Evolutionary conservation across 306 rosid species (phyloP).

Genomic region (Quercus cerris): DNA sequence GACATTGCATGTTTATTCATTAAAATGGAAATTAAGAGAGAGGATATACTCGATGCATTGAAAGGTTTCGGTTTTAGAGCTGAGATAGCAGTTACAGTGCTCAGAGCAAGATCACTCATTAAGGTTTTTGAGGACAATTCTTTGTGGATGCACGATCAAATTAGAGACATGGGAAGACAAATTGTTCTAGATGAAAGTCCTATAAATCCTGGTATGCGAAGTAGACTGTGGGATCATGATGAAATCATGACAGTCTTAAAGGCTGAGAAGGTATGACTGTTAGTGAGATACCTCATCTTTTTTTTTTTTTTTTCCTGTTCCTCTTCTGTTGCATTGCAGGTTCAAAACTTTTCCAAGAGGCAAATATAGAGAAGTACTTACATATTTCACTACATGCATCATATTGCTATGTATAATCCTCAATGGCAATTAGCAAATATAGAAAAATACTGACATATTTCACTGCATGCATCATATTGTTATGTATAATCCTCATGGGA

Average conservation of each 20-base stretch:
- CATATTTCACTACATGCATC: not conserved
- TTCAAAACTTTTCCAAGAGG: not conserved
- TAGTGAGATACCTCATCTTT: not conserved
- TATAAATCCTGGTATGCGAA: constrained; percentile 42
- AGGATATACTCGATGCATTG: constrained; percentile 41
- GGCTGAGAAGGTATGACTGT: constrained; percentile 30
- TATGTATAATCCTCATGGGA: not conserved
- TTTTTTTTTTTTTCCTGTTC: not conserved
- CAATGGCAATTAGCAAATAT: no score
- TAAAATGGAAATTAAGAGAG: constrained; percentile 37
- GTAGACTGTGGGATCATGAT: constrained; percentile 58
- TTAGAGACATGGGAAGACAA: constrained; percentile 72
- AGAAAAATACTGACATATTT: no score
- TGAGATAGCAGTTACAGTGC: constrained; percentile 36
- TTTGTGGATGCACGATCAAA: constrained; percentile 70
- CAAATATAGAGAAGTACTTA: not conserved
- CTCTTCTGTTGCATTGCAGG: not conserved
- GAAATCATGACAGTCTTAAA: constrained; percentile 42
- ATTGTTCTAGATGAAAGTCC: constrained; percentile 38
- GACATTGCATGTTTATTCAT: constrained; percentile 61
- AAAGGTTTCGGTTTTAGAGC: constrained; percentile 55
- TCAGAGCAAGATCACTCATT: constrained; percentile 45
- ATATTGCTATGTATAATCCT: not conserved
- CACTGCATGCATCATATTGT: no score
- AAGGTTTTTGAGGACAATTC: constrained; percentile 33